A percentile compares a stretch with the other conserved stretches of the same genome.
Conservation (phyloP, 495 filamentous ascomycete genomes). For the Aspergillus affinis region DNA sequence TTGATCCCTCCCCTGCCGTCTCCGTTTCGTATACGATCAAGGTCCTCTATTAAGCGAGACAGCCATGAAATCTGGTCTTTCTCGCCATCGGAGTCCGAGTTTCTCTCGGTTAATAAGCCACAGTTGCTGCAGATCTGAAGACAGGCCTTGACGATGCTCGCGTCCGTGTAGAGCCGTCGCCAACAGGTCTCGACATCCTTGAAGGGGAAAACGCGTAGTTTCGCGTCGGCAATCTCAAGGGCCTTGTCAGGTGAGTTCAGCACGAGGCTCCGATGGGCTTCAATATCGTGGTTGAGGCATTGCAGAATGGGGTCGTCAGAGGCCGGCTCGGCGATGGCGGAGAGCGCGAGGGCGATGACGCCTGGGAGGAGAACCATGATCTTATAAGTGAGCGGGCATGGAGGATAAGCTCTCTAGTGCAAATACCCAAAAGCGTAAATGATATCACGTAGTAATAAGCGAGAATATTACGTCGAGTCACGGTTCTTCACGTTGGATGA, state of each 20-base stretch:
- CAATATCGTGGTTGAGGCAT: slow-evolving; percentile 31
- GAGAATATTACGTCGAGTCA: not conserved
- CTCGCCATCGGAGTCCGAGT: not conserved
- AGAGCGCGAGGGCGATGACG: slow-evolving; percentile 25
- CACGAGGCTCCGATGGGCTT: slow-evolving; percentile 32
- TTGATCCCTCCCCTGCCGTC: not conserved
- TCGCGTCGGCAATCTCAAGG: slow-evolving; percentile 50
- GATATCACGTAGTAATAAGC: not conserved
- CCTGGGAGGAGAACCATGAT: slow-evolving; percentile 20
- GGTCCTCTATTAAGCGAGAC: slow-evolving; percentile 17
- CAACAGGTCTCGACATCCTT: slow-evolving; percentile 72
- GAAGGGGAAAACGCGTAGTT: slow-evolving; percentile 75
- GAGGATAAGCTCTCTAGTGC: not conserved
- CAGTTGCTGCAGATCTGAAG: slow-evolving; percentile 32
- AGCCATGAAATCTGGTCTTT: not conserved
- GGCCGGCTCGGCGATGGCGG: slow-evolving; percentile 29
- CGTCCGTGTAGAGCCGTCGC: slow-evolving; percentile 77
- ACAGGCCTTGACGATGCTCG: slow-evolving; percentile 63
- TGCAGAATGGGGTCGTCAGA: slow-evolving; percentile 44
- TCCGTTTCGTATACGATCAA: slow-evolving; percentile 5
- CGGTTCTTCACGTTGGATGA: not conserved
- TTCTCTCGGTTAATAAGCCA: slow-evolving; percentile 8
- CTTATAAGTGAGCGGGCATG: not conserved
- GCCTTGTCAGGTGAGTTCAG: slow-evolving; percentile 34
- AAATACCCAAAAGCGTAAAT: not conserved